Conservation (phyloP, 441 rosid genomes). For the Euphorbia corollata region DNA sequence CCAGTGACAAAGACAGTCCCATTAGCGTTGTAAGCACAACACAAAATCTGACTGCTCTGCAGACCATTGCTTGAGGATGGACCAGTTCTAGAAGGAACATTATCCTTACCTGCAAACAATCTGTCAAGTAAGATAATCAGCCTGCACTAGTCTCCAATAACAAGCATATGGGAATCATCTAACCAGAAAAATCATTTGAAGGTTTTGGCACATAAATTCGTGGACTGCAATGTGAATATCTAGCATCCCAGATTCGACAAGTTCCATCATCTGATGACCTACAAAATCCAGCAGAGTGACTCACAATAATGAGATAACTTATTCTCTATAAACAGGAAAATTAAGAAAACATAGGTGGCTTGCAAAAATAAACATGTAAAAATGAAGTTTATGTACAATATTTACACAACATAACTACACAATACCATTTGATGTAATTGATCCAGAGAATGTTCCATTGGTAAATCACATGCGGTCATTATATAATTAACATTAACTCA, state of each 20-base stretch:
- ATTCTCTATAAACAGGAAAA: neutral
- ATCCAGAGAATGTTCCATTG: neutral
- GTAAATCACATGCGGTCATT: neutral
- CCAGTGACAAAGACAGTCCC: conserved; percentile 98
- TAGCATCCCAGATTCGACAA: conserved; percentile 98
- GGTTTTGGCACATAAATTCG: conserved; percentile 81
- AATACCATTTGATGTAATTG: neutral
- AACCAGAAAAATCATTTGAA: conserved; percentile 14
- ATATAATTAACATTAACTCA: neutral
- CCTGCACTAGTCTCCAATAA: too few species aligned
- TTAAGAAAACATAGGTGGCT: too few species aligned
- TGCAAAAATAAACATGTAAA: too few species aligned
- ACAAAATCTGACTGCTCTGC: conserved; percentile 72
- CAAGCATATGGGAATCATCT: too few species aligned
- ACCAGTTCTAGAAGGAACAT: too few species aligned
- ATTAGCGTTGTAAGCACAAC: conserved; percentile 90
- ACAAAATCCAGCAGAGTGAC: conserved; percentile 30
- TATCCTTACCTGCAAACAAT: too few species aligned
- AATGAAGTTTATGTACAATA: too few species aligned
- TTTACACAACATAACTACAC: neutral
- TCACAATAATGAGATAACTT: conserved; percentile 4
- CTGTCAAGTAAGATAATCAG: too few species aligned
- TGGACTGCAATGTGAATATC: conserved; percentile 56
- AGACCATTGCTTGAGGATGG: conserved; percentile 46
- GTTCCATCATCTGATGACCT: conserved; percentile 99